These are phyloP conservation scores for Scheffersomyces stambukii DNA, from an alignment of 1,139 yeast genomes.

Conservation along the genomic window DNA sequence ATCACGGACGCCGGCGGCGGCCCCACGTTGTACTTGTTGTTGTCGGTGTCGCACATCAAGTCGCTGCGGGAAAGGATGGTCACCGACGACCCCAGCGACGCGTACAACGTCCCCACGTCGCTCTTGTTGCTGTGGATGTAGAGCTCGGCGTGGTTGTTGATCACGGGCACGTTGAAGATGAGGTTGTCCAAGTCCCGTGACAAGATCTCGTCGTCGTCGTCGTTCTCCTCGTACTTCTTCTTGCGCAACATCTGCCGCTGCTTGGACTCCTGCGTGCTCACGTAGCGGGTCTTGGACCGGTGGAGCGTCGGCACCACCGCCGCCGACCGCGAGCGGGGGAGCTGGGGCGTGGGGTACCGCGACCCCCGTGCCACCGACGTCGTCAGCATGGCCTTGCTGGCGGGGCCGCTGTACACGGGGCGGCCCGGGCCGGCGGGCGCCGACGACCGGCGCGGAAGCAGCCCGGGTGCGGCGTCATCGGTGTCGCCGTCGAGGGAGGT, in stretches of 20 bases:
- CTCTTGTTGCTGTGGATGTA: slow-evolving; percentile 11
- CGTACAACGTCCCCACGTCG: background rate
- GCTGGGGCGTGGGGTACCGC: slow-evolving; percentile 1
- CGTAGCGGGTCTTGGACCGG: slow-evolving; percentile 34
- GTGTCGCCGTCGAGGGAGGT: no score
- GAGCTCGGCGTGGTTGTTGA: slow-evolving; percentile 34
- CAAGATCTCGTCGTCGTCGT: slow-evolving; percentile 39
- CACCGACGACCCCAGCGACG: background rate
- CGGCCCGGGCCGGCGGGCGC: slow-evolving; percentile 1
- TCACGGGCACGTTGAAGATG: slow-evolving; percentile 44
- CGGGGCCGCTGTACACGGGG: slow-evolving; percentile 1
- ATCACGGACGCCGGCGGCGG: slow-evolving; percentile 9
- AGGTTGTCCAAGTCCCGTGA: slow-evolving; percentile 33
- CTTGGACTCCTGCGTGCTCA: slow-evolving; percentile 34
- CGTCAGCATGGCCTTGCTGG: slow-evolving; percentile 8
- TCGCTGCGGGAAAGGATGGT: slow-evolving; percentile 22
- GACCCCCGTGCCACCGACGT: slow-evolving; percentile 5
- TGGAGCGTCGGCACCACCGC: slow-evolving; percentile 16
- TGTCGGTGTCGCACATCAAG: slow-evolving; percentile 20
- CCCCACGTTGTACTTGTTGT: slow-evolving; percentile 22
- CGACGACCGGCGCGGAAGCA: slow-evolving; percentile 1
- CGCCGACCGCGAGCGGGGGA: slow-evolving; percentile 8
- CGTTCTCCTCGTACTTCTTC: slow-evolving; percentile 41
- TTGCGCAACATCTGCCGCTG: slow-evolving; percentile 38
- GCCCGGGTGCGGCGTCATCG: slow-evolving; percentile 1